A percentile compares a stretch with the other conserved stretches of the same genome.
phyloP scores from a whole-genome alignment of 2,329 filamentous ascomycete genomes.

The Xylaria sp. region DNA sequence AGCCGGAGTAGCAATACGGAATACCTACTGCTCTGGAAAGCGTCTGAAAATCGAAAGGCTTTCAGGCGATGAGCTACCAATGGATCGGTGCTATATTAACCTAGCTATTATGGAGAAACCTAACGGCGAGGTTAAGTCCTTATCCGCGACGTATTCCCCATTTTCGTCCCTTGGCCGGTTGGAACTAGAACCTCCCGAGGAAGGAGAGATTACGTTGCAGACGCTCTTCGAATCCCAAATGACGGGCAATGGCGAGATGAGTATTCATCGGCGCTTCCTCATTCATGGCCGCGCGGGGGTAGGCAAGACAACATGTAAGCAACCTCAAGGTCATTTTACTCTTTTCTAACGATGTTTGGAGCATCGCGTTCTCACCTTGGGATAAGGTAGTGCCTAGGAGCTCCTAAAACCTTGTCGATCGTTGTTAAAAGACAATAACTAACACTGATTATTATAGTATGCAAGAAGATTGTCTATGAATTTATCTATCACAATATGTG shows the following conservation, averaged over 20 bases:
- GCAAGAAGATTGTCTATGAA: slow-evolving; percentile 25
- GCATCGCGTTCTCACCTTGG: too few species aligned
- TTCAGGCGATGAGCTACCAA: neutral
- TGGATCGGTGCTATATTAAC: slow-evolving; percentile 22
- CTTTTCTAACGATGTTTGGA: too few species aligned
- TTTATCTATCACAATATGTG: slow-evolving; percentile 3
- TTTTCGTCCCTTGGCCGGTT: neutral
- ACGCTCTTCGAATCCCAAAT: neutral
- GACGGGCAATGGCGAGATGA: neutral
- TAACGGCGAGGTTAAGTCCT: neutral
- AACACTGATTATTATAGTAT: too few species aligned
- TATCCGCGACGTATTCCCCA: neutral
- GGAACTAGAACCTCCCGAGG: neutral
- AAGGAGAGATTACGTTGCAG: neutral
- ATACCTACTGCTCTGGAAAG: neutral
- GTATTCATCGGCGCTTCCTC: neutral
- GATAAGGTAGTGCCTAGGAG: too few species aligned
- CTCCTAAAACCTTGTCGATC: too few species aligned
- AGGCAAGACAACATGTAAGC: slow-evolving; percentile 19
- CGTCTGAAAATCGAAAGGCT: slow-evolving; percentile 11
- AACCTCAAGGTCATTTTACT: too few species aligned
- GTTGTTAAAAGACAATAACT: too few species aligned
- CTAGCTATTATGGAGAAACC: slow-evolving; percentile 1
- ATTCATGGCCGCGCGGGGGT: slow-evolving; percentile 17
- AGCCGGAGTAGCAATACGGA: neutral